phyloP scores from a whole-genome alignment of 257 asterid species.

The Echium plantagineum region DNA sequence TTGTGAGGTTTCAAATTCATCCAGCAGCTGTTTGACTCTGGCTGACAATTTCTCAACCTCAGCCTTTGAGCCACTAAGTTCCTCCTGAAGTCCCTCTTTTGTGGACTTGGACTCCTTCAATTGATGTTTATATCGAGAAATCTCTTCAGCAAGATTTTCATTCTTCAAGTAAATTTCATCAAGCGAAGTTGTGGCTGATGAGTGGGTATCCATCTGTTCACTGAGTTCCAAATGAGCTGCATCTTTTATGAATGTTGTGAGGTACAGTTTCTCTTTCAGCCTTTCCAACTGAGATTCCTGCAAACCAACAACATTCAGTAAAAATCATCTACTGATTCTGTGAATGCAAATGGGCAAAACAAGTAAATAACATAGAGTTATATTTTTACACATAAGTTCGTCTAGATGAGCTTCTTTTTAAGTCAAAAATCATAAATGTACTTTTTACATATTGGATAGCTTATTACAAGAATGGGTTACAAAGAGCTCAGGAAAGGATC shows the following conservation, averaged over 20 bases:
- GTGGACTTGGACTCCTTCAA: constrained; percentile 36
- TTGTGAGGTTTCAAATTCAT: constrained; percentile 42
- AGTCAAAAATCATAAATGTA: too few relatives aligned
- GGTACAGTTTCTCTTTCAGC: constrained; percentile 69
- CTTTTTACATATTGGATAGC: too few relatives aligned
- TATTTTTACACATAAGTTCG: background rate
- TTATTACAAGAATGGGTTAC: too few relatives aligned
- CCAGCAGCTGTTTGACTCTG: constrained; percentile 49
- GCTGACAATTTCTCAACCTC: constrained; percentile 45
- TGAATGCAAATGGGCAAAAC: constrained; percentile 30
- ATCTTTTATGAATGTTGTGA: constrained; percentile 57
- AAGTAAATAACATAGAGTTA: background rate
- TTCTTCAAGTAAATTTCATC: constrained; percentile 43
- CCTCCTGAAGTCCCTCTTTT: constrained; percentile 46
- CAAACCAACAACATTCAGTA: constrained; percentile 15
- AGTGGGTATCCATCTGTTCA: constrained; percentile 31
- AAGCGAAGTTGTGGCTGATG: constrained; percentile 32
- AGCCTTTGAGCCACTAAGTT: constrained; percentile 44
- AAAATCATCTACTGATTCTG: constrained; percentile 24
- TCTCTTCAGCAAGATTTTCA: constrained; percentile 40
- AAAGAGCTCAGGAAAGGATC: too few relatives aligned
- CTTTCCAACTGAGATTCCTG: constrained; percentile 32
- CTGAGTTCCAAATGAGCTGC: constrained; percentile 43
- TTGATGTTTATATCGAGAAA: constrained; percentile 40
- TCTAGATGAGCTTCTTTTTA: background rate